Evolutionary conservation across 2,329 filamentous ascomycete genomes (phyloP), one percentile per base, ranked within the genome.

Genomic region (Dactylellina sp.): DNA sequence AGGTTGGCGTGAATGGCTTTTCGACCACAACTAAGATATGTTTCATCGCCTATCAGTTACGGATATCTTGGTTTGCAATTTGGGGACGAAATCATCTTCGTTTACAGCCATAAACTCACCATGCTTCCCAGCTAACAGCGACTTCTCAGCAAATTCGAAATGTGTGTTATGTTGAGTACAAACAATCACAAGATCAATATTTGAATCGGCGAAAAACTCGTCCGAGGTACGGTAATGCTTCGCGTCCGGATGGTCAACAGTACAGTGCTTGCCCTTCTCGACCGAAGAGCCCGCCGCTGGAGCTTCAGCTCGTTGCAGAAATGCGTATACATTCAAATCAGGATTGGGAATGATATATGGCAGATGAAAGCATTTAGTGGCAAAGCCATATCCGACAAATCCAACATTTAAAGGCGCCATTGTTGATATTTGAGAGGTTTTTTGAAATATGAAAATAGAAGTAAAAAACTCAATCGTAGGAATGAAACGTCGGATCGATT

Each of bases 371-470:
- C 79, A 81, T 76, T 83, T 84, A 12, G 83, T 79, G 0, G 84
- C 81, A 64, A 82, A 81, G 78, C 84, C 84, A 59, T 85, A 86
- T 75, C 84, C 84, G 40, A 85, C 79, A 50, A 86, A 77, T 32
- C 84, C 84, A 25, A 85, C 81, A 75, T 84, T 85, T 78, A 85
- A 35, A 16, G 70, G 61, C 40, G 61, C 70, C 70, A 74, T 74
- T 39, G 22, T 49, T 7, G n/a, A 16, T n/a, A n/a, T n/a, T 37
- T 35, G 12, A 37, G 22, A 35, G 32, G 20, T 35, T 35, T 35
- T 32, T 32, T 32, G 20, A 2, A 14, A 9, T 28, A 7, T 32
- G n/a, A n/a, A n/a, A n/a, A n/a, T n/a, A n/a, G n/a, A n/a, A n/a
- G n/a, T n/a, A n/a, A n/a, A n/a, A n/a, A n/a, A n/a, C n/a, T n/a